Conservation (phyloP, 352 stramenopile species). For the Phytophthora palmivora region DNA sequence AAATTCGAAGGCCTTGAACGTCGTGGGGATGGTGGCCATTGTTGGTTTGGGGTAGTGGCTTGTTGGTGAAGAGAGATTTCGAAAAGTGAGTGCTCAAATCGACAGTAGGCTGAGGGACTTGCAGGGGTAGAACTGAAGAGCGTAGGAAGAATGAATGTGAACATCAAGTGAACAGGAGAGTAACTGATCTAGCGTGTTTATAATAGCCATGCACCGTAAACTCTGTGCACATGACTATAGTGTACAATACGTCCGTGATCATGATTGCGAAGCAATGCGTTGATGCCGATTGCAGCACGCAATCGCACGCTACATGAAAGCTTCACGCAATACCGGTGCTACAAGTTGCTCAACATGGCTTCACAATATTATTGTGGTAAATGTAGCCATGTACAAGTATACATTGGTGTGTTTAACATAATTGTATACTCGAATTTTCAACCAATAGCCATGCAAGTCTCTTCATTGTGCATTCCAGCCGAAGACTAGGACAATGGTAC, state of each 20-base stretch:
- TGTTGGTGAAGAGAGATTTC: conserved; percentile 12
- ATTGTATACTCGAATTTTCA: background rate
- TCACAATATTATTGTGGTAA: background rate
- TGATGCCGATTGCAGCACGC: conserved; percentile 6
- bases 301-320: background rate
- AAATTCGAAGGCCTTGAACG: conserved; percentile 38
- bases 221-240: background rate
- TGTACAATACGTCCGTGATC: conserved; percentile 1
- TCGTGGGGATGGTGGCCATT: conserved; percentile 21
- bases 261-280: background rate
- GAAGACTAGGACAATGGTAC: conserved; percentile 31
- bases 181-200: background rate
- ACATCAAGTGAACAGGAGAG: conserved; percentile 12
- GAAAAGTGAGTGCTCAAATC: conserved; percentile 10
- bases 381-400: background rate
- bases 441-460: too few relatives aligned
- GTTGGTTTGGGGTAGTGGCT: background rate
- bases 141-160: conserved; percentile 11
- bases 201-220: background rate
- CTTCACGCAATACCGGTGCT: conserved; percentile 11
- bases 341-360: background rate
- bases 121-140: conserved; percentile 6
- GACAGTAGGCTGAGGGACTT: background rate
- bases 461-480: conserved; percentile 13
- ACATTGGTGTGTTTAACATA: conserved; percentile 11